phyloP scores from a whole-genome alignment of 2,329 filamentous ascomycete genomes.

The Botrytis hyacinthi region DNA sequence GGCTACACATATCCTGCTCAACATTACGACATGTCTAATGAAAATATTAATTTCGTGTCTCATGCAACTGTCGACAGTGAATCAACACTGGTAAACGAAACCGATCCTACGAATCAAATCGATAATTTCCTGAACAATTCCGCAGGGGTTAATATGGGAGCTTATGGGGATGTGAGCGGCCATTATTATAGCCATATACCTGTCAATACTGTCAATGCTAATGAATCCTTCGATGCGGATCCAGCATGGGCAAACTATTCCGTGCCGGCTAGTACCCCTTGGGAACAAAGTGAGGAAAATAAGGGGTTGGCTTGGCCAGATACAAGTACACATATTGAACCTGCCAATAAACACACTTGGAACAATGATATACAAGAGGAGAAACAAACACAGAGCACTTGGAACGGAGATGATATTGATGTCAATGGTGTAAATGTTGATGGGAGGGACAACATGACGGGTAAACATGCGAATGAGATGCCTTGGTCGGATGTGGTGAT shows the following conservation, averaged over 20 bases:
- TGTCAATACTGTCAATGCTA: background rate
- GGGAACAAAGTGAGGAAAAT: slow-evolving; percentile 5
- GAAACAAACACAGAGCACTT: background rate
- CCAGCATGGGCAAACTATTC: slow-evolving; percentile 11
- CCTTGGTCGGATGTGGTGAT: slow-evolving; percentile 17
- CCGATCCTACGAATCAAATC: background rate
- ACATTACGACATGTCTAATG: slow-evolving; percentile 27
- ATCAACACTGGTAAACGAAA: slow-evolving; percentile 11
- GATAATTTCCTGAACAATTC: background rate
- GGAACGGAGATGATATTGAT: slow-evolving; percentile 5
- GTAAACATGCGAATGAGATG: background rate
- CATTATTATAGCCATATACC: slow-evolving; percentile 11
- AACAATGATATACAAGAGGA: background rate
- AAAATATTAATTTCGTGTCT: slow-evolving; percentile 43
- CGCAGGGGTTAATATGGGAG: background rate
- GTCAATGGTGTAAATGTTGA: background rate
- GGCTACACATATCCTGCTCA: slow-evolving; percentile 25
- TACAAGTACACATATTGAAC: background rate
- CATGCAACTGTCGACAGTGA: slow-evolving; percentile 36
- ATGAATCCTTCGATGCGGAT: slow-evolving; percentile 9
- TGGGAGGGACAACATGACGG: background rate
- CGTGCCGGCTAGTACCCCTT: background rate
- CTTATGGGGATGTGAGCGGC: background rate
- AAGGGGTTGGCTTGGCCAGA: slow-evolving; percentile 15
- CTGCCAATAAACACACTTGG: slow-evolving; percentile 4